A percentile compares a stretch with the other conserved stretches of the same genome.
Evolutionary conservation across 2,329 filamentous ascomycete genomes (phyloP).

Genomic region (Immersiporthe knoxdaviesiana): DNA sequence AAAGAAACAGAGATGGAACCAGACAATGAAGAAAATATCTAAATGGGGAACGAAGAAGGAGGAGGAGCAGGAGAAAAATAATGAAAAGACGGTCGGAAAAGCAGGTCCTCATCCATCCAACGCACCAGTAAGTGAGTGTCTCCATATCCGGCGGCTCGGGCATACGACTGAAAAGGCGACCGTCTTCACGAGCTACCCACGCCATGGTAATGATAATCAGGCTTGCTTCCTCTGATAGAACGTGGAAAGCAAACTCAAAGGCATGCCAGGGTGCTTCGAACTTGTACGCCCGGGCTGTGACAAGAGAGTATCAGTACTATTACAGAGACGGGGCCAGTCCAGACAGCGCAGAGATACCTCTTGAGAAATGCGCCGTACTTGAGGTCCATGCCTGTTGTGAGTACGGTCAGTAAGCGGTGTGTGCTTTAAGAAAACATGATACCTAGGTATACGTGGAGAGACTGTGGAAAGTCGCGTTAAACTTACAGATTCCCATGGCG

Average conservation of each 20-base stretch:
- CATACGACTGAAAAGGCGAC: constrained; percentile 43
- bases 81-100: too few species aligned
- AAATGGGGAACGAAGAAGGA: too few species aligned
- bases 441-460: too few species aligned
- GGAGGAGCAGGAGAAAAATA: too few species aligned
- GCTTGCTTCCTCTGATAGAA: constrained; percentile 58
- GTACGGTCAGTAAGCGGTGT: constrained; percentile 12
- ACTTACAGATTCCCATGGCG: constrained; percentile 62
- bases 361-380: constrained; percentile 40
- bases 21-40: too few species aligned
- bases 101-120: not conserved
- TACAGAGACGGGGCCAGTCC: not conserved
- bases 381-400: constrained; percentile 58
- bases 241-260: constrained; percentile 59
- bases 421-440: not conserved
- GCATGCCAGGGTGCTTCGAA: constrained; percentile 53
- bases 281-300: constrained; percentile 58
- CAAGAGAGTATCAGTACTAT: not conserved
- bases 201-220: constrained; percentile 76
- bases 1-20: too few species aligned
- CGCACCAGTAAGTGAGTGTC: constrained; percentile 65
- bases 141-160: constrained; percentile 60
- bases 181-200: constrained; percentile 62
- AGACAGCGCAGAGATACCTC: not conserved
- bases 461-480: constrained; percentile 10